Percentiles rank a stretch among this genome's conserved stretches.
These are phyloP conservation scores for Pelargonium myrrhifolium DNA, from an alignment of 441 rosid genomes.

Conservation along the genomic window DNA sequence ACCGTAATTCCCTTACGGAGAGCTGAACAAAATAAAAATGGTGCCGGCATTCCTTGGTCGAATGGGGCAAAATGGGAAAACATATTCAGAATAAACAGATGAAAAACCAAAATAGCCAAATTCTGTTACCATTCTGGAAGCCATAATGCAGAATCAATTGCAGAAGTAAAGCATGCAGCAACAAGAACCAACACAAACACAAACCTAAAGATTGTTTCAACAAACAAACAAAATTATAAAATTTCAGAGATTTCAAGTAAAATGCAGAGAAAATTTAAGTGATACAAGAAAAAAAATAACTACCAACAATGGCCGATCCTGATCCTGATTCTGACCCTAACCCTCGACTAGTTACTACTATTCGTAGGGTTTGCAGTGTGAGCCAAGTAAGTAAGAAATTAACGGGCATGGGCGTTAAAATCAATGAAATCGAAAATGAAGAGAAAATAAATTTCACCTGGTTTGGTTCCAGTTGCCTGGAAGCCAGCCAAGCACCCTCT, in stretches of 20 bases:
- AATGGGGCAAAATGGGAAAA: neutral
- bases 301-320: neutral
- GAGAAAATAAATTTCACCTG: neutral
- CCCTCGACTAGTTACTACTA: neutral
- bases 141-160: neutral
- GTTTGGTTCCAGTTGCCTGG: neutral
- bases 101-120: neutral
- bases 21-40: neutral
- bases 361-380: neutral
- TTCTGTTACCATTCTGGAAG: neutral
- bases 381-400: neutral
- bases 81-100: neutral
- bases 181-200: neutral
- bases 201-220: neutral
- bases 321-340: neutral
- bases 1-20: neutral
- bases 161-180: neutral
- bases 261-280: neutral
- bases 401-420: neutral
- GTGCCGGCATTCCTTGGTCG: too few species aligned
- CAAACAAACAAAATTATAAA: neutral
- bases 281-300: neutral
- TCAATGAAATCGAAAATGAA: neutral
- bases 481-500: neutral
- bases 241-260: neutral